Evolutionary conservation across 2,329 filamentous ascomycete genomes (phyloP).

Genomic region (Cadophora luteo-olivacea): DNA sequence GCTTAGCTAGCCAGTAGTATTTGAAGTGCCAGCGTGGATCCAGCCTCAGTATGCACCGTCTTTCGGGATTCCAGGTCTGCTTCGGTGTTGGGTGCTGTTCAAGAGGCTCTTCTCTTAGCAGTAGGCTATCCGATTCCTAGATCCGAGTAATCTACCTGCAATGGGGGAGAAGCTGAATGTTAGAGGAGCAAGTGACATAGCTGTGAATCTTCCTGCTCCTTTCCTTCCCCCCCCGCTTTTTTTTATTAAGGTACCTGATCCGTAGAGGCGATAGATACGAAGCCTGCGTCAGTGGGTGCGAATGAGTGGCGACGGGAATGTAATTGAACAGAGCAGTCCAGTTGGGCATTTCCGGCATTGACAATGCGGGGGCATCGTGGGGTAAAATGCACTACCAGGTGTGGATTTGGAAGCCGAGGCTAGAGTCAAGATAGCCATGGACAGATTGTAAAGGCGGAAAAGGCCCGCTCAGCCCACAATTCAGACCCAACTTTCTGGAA

Average conservation of each 20-base stretch:
- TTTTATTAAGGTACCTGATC: not conserved
- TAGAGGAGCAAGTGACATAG: not conserved
- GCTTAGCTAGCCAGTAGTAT: conserved; percentile 1
- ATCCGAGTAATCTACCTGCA: not conserved
- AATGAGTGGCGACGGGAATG: not conserved
- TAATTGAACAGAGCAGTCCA: too few relatives aligned
- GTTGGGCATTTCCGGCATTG: not conserved
- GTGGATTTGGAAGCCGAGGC: conserved; percentile 14
- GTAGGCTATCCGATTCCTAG: not conserved
- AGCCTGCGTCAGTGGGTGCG: not conserved
- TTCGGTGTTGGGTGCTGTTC: not conserved
- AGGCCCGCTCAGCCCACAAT: conserved; percentile 2
- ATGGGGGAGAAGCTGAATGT: not conserved
- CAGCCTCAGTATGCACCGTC: not conserved
- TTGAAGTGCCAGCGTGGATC: not conserved
- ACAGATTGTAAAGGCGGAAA: not conserved
- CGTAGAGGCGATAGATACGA: not conserved
- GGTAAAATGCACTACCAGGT: conserved; percentile 15
- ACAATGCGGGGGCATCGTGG: conserved; percentile 14
- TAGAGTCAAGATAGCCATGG: conserved; percentile 6
- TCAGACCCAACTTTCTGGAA: not conserved
- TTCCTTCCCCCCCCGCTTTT: too few relatives aligned
- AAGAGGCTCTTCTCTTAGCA: not conserved
- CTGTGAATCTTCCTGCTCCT: too few relatives aligned
- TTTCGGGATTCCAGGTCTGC: not conserved